These are phyloP conservation scores for Pseudocercospora eumusae DNA, from an alignment of 2,329 filamentous ascomycete species.

Conservation along the genomic window DNA sequence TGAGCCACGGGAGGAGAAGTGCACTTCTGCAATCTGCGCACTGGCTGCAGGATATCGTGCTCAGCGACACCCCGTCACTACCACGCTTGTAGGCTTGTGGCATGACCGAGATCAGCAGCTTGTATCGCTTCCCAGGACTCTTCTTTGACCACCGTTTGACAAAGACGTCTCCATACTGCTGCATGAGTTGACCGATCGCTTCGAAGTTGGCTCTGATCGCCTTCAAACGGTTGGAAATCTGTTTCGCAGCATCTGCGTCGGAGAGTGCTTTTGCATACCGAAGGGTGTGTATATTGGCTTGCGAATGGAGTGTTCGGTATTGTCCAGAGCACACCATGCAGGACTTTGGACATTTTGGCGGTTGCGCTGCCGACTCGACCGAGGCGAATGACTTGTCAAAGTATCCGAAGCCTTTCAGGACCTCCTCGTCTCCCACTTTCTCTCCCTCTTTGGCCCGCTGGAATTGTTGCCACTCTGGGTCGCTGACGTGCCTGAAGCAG, in stretches of 20 bases:
- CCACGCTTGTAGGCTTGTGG: conserved; percentile 9
- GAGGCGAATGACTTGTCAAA: not conserved
- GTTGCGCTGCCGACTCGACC: not conserved
- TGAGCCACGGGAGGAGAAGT: conserved; percentile 24
- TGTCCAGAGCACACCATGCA: conserved; percentile 9
- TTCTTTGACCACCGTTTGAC: conserved; percentile 15
- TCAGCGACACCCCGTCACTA: not conserved
- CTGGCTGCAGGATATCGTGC: not conserved
- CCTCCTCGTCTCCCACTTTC: not conserved
- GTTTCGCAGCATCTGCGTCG: conserved; percentile 6
- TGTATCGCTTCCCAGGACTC: conserved; percentile 9
- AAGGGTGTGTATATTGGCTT: not conserved
- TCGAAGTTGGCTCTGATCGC: not conserved
- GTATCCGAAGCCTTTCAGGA: conserved; percentile 5
- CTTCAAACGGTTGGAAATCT: not conserved
- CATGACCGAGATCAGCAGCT: conserved; percentile 12
- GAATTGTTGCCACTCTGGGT: not conserved
- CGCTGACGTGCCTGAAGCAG: not conserved
- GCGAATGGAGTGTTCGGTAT: conserved; percentile 10
- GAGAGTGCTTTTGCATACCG: not conserved
- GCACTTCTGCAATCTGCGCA: conserved; percentile 2
- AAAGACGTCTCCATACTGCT: conserved; percentile 14
- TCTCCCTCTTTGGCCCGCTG: not conserved
- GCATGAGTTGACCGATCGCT: not conserved
- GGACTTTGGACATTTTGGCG: conserved; percentile 6